These are phyloP conservation scores for Metschnikowia noctiluminum DNA, from an alignment of 805 yeast genomes.

Conservation along the genomic window DNA sequence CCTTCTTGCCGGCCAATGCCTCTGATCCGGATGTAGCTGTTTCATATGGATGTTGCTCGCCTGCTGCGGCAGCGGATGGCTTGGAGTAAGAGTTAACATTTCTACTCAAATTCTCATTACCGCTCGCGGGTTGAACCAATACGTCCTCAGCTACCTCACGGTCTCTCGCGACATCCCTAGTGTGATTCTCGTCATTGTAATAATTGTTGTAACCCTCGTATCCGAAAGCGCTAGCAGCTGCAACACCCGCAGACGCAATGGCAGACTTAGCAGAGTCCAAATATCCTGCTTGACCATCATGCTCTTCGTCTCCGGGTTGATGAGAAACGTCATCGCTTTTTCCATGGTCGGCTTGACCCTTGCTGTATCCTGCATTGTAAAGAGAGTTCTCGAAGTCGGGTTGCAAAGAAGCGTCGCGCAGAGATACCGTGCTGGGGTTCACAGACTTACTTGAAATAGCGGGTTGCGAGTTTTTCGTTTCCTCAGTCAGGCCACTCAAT, in stretches of 20 bases:
- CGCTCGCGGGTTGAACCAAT: not conserved
- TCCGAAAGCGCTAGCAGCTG: constrained; percentile 22
- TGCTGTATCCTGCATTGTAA: constrained; percentile 8
- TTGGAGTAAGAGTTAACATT: not conserved
- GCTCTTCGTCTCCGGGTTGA: not conserved
- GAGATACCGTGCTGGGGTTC: not conserved
- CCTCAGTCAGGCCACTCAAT: not conserved
- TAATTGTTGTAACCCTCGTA: constrained; percentile 18
- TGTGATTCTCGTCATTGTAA: constrained; percentile 10
- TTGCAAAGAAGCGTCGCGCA: not conserved
- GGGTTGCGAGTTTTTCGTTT: not conserved
- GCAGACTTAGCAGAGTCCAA: constrained; percentile 16
- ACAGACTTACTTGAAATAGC: not conserved
- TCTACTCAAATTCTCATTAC: not conserved
- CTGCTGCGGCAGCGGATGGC: not conserved
- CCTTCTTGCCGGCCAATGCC: constrained; percentile 2
- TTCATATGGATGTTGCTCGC: not conserved
- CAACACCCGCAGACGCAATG: constrained; percentile 21
- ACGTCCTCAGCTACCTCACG: not conserved
- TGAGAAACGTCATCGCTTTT: not conserved
- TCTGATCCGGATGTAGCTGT: not conserved
- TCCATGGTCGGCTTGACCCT: constrained; percentile 1
- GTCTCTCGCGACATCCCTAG: constrained; percentile 1
- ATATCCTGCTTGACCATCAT: constrained; percentile 1
- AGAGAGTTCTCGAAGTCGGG: constrained; percentile 7